These are phyloP conservation scores for Coprinopsis sp. DNA, from an alignment of 768 basidiomycete genomes.

Conservation along the genomic window DNA sequence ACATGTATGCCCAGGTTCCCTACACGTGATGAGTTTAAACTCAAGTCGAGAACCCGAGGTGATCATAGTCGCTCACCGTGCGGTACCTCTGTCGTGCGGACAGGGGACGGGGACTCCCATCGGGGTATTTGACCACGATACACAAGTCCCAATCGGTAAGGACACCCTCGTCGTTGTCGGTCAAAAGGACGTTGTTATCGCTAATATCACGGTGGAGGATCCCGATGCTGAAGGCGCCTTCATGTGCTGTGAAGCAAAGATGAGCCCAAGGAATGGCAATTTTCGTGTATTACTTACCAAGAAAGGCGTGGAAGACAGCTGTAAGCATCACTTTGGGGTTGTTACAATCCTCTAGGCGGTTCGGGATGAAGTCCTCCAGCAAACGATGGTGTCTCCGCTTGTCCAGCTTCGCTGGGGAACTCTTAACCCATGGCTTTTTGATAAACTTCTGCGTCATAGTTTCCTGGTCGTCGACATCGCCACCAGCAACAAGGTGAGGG, in stretches of 20 bases:
- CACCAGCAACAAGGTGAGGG: constrained; percentile 23
- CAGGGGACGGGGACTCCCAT: not conserved
- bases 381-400: constrained; percentile 19
- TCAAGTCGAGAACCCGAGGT: too few relatives aligned
- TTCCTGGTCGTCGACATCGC: constrained; percentile 18
- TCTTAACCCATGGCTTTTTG: constrained; percentile 12
- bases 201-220: constrained; percentile 27
- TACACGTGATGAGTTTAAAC: constrained; percentile 9
- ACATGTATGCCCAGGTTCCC: constrained; percentile 32
- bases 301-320: constrained; percentile 19
- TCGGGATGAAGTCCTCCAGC: constrained; percentile 15
- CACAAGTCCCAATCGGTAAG: constrained; percentile 25
- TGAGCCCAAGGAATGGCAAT: not conserved
- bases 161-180: constrained; percentile 9
- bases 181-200: constrained; percentile 20
- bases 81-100: constrained; percentile 3
- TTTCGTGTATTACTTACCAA: constrained; percentile 12
- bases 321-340: constrained; percentile 16
- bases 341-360: constrained; percentile 8
- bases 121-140: not conserved
- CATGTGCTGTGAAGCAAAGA: constrained; percentile 17
- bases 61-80: constrained; percentile 14
- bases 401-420: constrained; percentile 1
- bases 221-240: constrained; percentile 13
- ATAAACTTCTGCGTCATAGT: constrained; percentile 14